phyloP scores from a whole-genome alignment of 2,329 filamentous ascomycete genomes.

The Trichophyton benhamiae region DNA sequence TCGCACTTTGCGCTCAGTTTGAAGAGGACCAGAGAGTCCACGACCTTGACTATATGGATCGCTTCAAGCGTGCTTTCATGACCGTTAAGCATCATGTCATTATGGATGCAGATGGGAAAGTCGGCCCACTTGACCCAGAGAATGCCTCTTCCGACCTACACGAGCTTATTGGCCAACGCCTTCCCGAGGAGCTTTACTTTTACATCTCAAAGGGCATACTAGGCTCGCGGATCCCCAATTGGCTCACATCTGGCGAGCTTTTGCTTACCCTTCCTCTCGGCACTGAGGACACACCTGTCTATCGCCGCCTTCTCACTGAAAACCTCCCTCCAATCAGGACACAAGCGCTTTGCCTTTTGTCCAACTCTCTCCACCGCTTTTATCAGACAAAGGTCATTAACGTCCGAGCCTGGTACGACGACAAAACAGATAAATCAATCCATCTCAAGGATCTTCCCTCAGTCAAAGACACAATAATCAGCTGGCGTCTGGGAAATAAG shows the following conservation, averaged over 20 bases:
- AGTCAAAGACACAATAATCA: constrained; percentile 42
- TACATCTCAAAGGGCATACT: constrained; percentile 79
- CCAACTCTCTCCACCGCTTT: constrained; percentile 68
- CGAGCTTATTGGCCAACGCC: constrained; percentile 76
- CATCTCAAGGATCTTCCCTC: constrained; percentile 47
- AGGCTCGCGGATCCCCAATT: constrained; percentile 64
- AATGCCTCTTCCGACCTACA: constrained; percentile 71
- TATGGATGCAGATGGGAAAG: constrained; percentile 62
- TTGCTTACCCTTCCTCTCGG: constrained; percentile 74
- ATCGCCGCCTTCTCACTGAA: constrained; percentile 63
- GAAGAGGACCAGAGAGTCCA: constrained; percentile 63
- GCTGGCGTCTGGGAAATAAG: constrained; percentile 61
- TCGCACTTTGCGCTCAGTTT: constrained; percentile 61
- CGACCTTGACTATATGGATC: constrained; percentile 66
- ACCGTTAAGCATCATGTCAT: constrained; percentile 79
- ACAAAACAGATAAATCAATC: constrained; percentile 51
- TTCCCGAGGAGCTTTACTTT: constrained; percentile 81
- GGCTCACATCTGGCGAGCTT: constrained; percentile 68
- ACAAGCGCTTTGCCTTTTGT: constrained; percentile 63
- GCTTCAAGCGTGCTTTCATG: constrained; percentile 75
- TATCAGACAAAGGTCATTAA: constrained; percentile 68
- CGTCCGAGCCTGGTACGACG: constrained; percentile 70
- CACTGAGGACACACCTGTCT: constrained; percentile 65
- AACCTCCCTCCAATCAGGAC: constrained; percentile 64
- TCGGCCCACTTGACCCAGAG: constrained; percentile 61